phyloP scores from a whole-genome alignment of 352 stramenopile genomes.

The Phytopythium oedochilum region DNA sequence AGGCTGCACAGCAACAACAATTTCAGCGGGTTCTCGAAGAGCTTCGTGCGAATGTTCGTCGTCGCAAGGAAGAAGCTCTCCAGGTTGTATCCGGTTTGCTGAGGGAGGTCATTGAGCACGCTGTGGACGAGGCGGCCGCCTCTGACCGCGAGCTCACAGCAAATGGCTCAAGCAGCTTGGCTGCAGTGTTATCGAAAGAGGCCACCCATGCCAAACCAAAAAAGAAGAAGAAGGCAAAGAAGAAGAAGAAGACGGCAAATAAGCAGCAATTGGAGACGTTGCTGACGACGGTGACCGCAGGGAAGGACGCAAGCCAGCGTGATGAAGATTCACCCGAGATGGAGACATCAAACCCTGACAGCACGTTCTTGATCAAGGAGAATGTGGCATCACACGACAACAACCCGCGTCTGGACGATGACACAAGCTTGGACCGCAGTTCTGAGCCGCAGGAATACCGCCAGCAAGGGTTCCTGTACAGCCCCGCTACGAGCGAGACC shows the following conservation, averaged over 20 bases:
- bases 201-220: conserved; percentile 10
- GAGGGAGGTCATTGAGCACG: conserved; percentile 30
- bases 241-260: conserved; percentile 23
- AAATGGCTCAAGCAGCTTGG: background rate
- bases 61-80: conserved; percentile 16
- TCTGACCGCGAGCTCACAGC: background rate
- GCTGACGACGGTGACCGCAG: too few relatives aligned
- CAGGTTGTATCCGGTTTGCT: conserved; percentile 29
- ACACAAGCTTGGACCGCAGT: background rate
- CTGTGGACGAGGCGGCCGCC: conserved; percentile 19
- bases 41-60: conserved; percentile 22
- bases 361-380: background rate
- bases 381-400: background rate
- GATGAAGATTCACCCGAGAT: background rate
- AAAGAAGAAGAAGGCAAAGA: conserved; percentile 20
- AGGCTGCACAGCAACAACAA: conserved; percentile 25
- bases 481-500: background rate
- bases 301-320: background rate
- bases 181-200: background rate
- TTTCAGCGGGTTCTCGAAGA: conserved; percentile 42
- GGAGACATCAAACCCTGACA: background rate
- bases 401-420: background rate
- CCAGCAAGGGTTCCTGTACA: conserved; percentile 3
- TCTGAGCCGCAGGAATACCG: background rate
- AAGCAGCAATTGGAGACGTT: conserved; percentile 28